Evolutionary conservation across 139 green algal genomes (phyloP), one percentile per base, ranked within the genome.

Genomic region (Haematococcus lacustris): DNA sequence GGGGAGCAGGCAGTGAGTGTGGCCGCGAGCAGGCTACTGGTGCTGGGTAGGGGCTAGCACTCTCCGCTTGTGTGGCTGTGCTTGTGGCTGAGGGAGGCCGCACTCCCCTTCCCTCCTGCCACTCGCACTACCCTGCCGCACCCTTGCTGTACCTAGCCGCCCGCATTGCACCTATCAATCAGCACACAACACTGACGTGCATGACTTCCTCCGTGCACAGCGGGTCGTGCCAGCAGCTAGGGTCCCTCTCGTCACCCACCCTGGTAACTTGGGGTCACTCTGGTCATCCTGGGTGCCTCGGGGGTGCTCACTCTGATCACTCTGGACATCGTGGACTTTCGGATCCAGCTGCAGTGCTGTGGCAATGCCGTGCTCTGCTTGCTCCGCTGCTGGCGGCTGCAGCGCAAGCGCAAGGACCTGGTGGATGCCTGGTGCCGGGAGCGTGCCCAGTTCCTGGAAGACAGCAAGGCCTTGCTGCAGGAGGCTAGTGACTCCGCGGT

Each of bases 371-470:
- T 53, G 43, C 43, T 17, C 9, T 17, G 43, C 43, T 17, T 9
- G 9, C 9, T 17, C 23, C 33, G 53, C 2, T 28, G n/a, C n/a
- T 43, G 59, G 32, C 53, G 68, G 64, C 6, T 61, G 60, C 63
- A n/a, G 51, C 75, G 75, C 23, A 70, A 66, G 62, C 69, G 75
- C 25, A 21, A 53, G 25, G 75, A 68, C 40, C 47, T 80, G 51
- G 33, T 35, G 13, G 70, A 76, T 38, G 69, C 47, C 6, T 80
- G 75, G 75, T 37, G 59, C 32, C 63, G 70, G 1, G 75, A 80
- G 38, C 53, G 68, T 47, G 33, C 51, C 6, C 69, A 76, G 63
- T 80, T 80, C 69, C 37, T 80, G 37, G 70, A 75, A 26, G 75
- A 80, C 75, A 70, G 47, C 50, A 40, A 25, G n/a, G 64, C 51